phyloP scores from a whole-genome alignment of 163 green algal species.

The Scenedesmus sp. region DNA sequence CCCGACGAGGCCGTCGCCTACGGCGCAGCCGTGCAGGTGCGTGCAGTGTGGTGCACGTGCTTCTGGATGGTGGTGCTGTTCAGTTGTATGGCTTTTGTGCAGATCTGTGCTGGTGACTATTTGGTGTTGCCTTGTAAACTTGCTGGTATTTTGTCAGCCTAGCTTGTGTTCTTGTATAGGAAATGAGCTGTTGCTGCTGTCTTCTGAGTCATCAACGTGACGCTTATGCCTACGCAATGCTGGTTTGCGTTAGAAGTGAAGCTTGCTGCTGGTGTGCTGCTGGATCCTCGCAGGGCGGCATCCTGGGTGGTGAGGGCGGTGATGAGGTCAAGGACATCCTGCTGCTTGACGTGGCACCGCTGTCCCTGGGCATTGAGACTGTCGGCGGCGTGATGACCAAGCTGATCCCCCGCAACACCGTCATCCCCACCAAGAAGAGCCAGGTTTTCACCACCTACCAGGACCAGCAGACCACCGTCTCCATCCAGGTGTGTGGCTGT shows the following conservation, averaged over 20 bases:
- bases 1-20: slow-evolving; percentile 99
- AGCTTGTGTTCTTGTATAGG: no score
- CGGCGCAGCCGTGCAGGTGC: slow-evolving; percentile 96
- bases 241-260: no score
- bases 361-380: slow-evolving; percentile 99
- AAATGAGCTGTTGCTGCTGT: slow-evolving; percentile 92
- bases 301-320: slow-evolving; percentile 73
- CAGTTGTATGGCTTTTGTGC: no score
- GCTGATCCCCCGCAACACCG: slow-evolving; percentile 96
- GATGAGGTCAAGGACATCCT: slow-evolving; percentile 90
- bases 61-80: neutral
- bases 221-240: no score
- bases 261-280: slow-evolving; percentile 60
- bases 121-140: no score
- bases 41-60: neutral
- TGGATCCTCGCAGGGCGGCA: slow-evolving; percentile 58
- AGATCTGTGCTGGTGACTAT: neutral
- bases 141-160: no score
- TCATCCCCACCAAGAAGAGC: slow-evolving; percentile 99
- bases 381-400: slow-evolving; percentile 99
- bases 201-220: no score
- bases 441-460: slow-evolving; percentile 99
- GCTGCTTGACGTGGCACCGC: slow-evolving; percentile 96
- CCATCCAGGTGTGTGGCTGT: slow-evolving; percentile 71
- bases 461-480: slow-evolving; percentile 84